Percentiles rank a stretch among this genome's conserved stretches.
Evolutionary conservation across 495 filamentous ascomycete species (phyloP).

Genomic region (Tuber umbilicatum): DNA sequence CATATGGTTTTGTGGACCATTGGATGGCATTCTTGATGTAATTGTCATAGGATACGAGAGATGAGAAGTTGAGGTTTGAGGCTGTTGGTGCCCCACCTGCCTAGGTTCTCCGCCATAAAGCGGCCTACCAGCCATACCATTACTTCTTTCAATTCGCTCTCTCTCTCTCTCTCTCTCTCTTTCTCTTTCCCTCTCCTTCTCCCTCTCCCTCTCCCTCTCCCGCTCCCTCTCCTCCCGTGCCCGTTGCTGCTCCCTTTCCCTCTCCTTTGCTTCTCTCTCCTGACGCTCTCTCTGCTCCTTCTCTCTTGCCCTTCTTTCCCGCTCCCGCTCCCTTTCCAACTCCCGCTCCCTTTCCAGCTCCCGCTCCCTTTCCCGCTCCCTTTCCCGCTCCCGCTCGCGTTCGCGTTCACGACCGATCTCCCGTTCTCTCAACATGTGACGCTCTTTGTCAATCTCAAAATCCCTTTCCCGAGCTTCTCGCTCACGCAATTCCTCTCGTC

Average conservation of each 20-base stretch:
- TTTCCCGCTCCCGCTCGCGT: constrained; percentile 16
- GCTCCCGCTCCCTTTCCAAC: constrained; percentile 35
- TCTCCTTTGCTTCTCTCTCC: constrained; percentile 32
- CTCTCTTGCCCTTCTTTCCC: constrained; percentile 33
- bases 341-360: constrained; percentile 43
- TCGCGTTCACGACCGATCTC: constrained; percentile 16
- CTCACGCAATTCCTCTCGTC: not conserved
- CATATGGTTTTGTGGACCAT: constrained; percentile 41
- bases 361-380: constrained; percentile 47
- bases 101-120: constrained; percentile 35
- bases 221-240: constrained; percentile 19
- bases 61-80: constrained; percentile 34
- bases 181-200: constrained; percentile 31
- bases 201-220: constrained; percentile 21
- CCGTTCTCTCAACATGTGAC: constrained; percentile 14
- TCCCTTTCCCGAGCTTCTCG: constrained; percentile 14
- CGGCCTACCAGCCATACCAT: constrained; percentile 18
- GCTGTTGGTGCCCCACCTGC: constrained; percentile 45
- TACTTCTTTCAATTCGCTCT: constrained; percentile 30
- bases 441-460: not conserved
- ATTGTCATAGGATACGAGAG: constrained; percentile 46
- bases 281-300: constrained; percentile 35
- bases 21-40: constrained; percentile 44
- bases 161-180: constrained; percentile 24
- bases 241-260: constrained; percentile 34